These are phyloP conservation scores for Podospora anserina DNA, from an alignment of 495 filamentous ascomycete species.

Conservation along the genomic window DNA sequence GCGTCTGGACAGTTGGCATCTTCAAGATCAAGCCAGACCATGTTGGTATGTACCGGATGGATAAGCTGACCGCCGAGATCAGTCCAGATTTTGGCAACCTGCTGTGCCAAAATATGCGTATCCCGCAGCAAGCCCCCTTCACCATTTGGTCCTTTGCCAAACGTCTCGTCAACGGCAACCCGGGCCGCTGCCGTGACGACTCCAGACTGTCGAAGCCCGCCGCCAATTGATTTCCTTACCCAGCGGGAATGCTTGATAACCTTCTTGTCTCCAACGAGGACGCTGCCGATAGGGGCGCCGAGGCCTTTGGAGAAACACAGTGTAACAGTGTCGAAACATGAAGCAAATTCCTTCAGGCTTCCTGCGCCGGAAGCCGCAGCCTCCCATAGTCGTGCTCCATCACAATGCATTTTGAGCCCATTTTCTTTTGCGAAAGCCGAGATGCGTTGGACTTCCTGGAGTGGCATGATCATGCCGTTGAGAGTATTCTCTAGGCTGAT, in stretches of 20 bases:
- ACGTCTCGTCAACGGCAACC: constrained; percentile 65
- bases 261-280: constrained; percentile 63
- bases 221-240: constrained; percentile 81
- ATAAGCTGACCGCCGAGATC: constrained; percentile 57
- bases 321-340: constrained; percentile 73
- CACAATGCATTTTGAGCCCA: constrained; percentile 71
- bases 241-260: constrained; percentile 72
- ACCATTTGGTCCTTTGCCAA: constrained; percentile 57
- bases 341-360: constrained; percentile 63
- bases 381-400: constrained; percentile 85
- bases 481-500: constrained; percentile 86
- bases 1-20: constrained; percentile 42
- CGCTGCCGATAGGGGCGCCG: constrained; percentile 81
- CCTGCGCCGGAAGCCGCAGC: constrained; percentile 60
- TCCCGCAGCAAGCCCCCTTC: constrained; percentile 60
- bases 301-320: constrained; percentile 89
- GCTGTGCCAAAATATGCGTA: constrained; percentile 64
- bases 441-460: constrained; percentile 65
- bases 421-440: constrained; percentile 64
- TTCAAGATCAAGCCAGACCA: constrained; percentile 86
- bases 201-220: constrained; percentile 72
- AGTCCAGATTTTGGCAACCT: constrained; percentile 62
- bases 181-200: constrained; percentile 57
- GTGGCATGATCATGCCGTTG: constrained; percentile 70
- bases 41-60: constrained; percentile 79